phyloP scores from a whole-genome alignment of 495 filamentous ascomycete species.

The Evansstolkia leycettana region DNA sequence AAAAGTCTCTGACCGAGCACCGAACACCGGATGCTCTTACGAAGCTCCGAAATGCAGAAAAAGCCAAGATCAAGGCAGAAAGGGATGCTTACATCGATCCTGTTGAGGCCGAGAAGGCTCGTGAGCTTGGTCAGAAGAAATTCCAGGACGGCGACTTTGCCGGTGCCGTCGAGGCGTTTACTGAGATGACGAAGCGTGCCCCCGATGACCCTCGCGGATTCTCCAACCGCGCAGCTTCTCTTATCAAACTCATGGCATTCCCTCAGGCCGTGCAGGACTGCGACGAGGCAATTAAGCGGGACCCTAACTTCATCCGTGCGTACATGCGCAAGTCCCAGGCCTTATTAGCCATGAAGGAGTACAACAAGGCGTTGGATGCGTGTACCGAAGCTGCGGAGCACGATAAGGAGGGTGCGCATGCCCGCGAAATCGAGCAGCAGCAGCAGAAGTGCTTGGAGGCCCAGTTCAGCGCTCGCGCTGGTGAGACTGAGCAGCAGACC shows the following conservation, averaged over 20 bases:
- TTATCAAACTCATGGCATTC: slow-evolving; percentile 93
- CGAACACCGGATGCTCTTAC: slow-evolving; percentile 86
- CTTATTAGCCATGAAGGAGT: slow-evolving; percentile 92
- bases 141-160: slow-evolving; percentile 98
- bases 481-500: slow-evolving; percentile 95
- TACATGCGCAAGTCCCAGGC: slow-evolving; percentile 93
- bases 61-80: slow-evolving; percentile 66
- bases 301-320: slow-evolving; percentile 86
- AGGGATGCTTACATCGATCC: slow-evolving; percentile 79
- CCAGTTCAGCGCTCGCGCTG: slow-evolving; percentile 79
- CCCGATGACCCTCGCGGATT: slow-evolving; percentile 91
- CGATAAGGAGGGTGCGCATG: slow-evolving; percentile 64
- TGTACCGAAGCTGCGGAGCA: slow-evolving; percentile 70
- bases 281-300: slow-evolving; percentile 77
- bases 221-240: slow-evolving; percentile 91
- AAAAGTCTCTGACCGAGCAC: slow-evolving; percentile 90
- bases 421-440: slow-evolving; percentile 84
- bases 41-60: slow-evolving; percentile 91
- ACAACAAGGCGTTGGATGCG: slow-evolving; percentile 82
- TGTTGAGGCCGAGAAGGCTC: slow-evolving; percentile 86
- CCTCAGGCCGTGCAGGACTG: slow-evolving; percentile 89
- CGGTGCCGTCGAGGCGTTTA: slow-evolving; percentile 87
- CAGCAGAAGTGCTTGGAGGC: slow-evolving; percentile 87
- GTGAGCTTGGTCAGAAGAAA: slow-evolving; percentile 85
- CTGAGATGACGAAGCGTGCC: slow-evolving; percentile 92